A percentile compares a stretch with the other conserved stretches of the same genome.
Conservation (phyloP, 2,329 filamentous ascomycete species). For the Hypoxylon sp. region DNA sequence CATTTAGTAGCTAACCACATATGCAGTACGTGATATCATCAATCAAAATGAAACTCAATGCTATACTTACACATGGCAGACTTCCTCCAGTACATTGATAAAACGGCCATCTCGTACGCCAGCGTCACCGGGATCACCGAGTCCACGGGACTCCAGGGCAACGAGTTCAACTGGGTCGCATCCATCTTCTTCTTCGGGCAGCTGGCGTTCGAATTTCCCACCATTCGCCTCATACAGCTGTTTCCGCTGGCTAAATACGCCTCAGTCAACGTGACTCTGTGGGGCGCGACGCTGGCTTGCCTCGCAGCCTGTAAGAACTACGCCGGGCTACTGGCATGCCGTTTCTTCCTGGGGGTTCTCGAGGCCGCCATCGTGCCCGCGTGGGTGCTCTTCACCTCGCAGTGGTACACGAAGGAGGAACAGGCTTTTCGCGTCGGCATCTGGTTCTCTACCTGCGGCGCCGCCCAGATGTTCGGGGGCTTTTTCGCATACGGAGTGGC, state of each 20-base stretch:
- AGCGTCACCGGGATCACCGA: conserved; percentile 40
- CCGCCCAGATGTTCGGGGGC: conserved; percentile 54
- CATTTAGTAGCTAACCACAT: conserved; percentile 4
- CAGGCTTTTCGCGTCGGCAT: conserved; percentile 45
- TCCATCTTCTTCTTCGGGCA: conserved; percentile 54
- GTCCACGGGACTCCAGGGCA: conserved; percentile 54
- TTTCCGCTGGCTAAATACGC: conserved; percentile 55
- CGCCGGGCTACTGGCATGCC: conserved; percentile 41
- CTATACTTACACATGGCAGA: conserved; percentile 26
- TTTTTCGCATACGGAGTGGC: conserved; percentile 53
- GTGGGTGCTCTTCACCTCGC: conserved; percentile 50
- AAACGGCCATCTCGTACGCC: conserved; percentile 41
- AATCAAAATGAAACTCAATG: no score
- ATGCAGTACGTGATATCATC: conserved; percentile 22
- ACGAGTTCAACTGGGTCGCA: conserved; percentile 58
- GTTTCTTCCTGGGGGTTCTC: conserved; percentile 46
- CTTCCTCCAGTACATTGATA: conserved; percentile 43
- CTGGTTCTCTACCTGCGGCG: conserved; percentile 47
- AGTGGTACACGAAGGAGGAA: conserved; percentile 48
- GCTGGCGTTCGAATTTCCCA: conserved; percentile 55
- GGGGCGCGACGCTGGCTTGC: conserved; percentile 47
- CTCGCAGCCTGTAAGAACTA: conserved; percentile 41
- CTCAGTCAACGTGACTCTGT: conserved; percentile 53
- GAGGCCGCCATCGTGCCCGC: conserved; percentile 47
- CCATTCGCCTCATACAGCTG: conserved; percentile 53